A percentile compares a stretch with the other conserved stretches of the same genome.
Conservation (phyloP, 768 basidiomycete genomes). For the Leccinum obscurum region DNA sequence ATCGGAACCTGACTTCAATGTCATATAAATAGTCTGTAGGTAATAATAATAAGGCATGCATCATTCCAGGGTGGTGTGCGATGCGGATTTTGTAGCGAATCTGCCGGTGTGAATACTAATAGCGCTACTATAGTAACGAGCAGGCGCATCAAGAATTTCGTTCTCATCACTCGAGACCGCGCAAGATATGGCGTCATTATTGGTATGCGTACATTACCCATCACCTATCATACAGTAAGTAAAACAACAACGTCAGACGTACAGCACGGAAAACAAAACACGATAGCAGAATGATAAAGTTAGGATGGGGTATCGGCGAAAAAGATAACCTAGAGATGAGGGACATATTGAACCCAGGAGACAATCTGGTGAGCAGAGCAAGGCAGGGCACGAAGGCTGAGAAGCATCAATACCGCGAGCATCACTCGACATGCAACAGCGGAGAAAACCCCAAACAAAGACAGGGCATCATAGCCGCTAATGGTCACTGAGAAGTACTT, state of each 20-base stretch:
- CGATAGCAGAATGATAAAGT: background rate
- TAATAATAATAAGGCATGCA: background rate
- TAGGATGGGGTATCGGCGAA: background rate
- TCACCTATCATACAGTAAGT: background rate
- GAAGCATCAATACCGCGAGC: background rate
- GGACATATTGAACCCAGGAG: background rate
- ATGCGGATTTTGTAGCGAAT: too few species aligned
- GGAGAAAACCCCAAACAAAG: background rate
- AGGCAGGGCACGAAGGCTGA: background rate
- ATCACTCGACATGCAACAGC: background rate
- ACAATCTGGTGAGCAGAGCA: background rate
- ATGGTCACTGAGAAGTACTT: background rate
- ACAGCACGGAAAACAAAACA: background rate
- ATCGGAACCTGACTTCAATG: slow-evolving; percentile 67
- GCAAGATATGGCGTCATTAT: too few species aligned
- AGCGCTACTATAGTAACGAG: too few species aligned
- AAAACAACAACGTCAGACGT: background rate
- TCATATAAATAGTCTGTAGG: background rate
- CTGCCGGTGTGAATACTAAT: too few species aligned
- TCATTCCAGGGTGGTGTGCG: too few species aligned
- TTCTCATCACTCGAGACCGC: too few species aligned
- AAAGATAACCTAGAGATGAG: background rate
- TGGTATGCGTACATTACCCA: too few species aligned
- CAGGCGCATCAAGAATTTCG: too few species aligned
- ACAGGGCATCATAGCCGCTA: background rate